phyloP scores from a whole-genome alignment of 495 filamentous ascomycete species.

The Cercophora sp. region DNA sequence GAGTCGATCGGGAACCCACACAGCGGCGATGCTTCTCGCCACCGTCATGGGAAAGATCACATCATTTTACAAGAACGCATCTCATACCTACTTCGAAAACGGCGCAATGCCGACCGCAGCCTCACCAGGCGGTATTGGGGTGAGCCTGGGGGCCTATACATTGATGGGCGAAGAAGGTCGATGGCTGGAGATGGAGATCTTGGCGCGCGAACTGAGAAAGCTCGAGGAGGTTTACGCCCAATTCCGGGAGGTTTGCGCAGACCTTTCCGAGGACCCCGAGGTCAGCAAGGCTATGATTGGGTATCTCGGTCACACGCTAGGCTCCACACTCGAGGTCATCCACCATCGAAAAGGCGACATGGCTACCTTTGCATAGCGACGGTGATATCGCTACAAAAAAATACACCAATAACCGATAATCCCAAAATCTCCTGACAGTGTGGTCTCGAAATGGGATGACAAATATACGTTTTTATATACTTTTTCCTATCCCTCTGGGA shows the following conservation, averaged over 20 bases:
- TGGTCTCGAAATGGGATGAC: neutral
- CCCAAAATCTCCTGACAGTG: too few species aligned
- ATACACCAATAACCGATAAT: too few species aligned
- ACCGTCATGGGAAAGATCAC: constrained; percentile 47
- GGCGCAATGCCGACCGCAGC: constrained; percentile 19
- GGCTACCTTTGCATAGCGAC: constrained; percentile 9
- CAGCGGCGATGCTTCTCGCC: constrained; percentile 44
- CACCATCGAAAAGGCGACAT: constrained; percentile 35
- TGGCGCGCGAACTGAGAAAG: constrained; percentile 44
- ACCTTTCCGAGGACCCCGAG: constrained; percentile 37
- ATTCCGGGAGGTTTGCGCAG: constrained; percentile 39
- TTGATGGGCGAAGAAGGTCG: constrained; percentile 41
- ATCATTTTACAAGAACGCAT: constrained; percentile 42
- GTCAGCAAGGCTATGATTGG: constrained; percentile 40
- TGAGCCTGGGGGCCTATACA: constrained; percentile 42
- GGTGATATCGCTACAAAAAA: too few species aligned
- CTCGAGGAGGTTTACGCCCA: constrained; percentile 40
- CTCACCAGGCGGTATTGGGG: constrained; percentile 23
- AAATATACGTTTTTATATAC: neutral
- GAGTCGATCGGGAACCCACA: constrained; percentile 37
- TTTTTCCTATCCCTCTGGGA: too few species aligned
- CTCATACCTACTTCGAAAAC: constrained; percentile 34
- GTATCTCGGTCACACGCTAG: constrained; percentile 39
- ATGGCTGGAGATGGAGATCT: constrained; percentile 43
- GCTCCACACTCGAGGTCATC: constrained; percentile 32